Conservation (phyloP, 2,329 filamentous ascomycete species). For the Hymenoscyphus scutula region DNA sequence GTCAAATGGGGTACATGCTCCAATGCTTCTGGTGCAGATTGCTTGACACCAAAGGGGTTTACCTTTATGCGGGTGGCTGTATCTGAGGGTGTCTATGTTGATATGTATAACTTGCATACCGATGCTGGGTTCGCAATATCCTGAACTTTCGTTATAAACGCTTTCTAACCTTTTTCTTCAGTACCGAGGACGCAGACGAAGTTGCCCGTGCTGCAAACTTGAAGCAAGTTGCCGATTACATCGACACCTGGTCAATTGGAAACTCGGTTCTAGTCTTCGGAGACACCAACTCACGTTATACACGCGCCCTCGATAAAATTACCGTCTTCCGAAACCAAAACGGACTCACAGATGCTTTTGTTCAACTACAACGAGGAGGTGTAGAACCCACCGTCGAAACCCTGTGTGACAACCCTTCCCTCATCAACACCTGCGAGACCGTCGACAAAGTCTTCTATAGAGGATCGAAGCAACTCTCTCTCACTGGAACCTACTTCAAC, state of each 20-base stretch:
- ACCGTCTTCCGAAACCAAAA: conserved; percentile 49
- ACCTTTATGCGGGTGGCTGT: conserved; percentile 61
- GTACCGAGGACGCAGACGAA: conserved; percentile 49
- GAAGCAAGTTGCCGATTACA: conserved; percentile 57
- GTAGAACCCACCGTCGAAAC: conserved; percentile 43
- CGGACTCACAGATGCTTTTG: conserved; percentile 57
- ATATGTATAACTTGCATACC: conserved; percentile 65
- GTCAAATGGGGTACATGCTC: conserved; percentile 60
- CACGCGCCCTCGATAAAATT: conserved; percentile 52
- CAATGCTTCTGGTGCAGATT: conserved; percentile 54
- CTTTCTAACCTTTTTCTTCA: background rate
- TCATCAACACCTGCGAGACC: conserved; percentile 56
- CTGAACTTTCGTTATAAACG: background rate
- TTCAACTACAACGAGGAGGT: conserved; percentile 51
- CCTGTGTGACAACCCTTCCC: conserved; percentile 58
- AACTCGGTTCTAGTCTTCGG: conserved; percentile 64
- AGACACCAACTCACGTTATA: conserved; percentile 66
- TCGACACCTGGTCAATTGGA: conserved; percentile 53
- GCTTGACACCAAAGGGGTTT: conserved; percentile 68
- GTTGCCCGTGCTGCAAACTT: conserved; percentile 57
- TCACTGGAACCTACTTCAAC: conserved; percentile 49
- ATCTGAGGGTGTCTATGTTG: conserved; percentile 53
- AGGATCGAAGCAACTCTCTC: conserved; percentile 44
- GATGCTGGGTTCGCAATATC: conserved; percentile 53
- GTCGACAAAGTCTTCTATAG: conserved; percentile 65